phyloP scores from a whole-genome alignment of 768 basidiomycete species.

The Suillus fuscotomentosus region DNA sequence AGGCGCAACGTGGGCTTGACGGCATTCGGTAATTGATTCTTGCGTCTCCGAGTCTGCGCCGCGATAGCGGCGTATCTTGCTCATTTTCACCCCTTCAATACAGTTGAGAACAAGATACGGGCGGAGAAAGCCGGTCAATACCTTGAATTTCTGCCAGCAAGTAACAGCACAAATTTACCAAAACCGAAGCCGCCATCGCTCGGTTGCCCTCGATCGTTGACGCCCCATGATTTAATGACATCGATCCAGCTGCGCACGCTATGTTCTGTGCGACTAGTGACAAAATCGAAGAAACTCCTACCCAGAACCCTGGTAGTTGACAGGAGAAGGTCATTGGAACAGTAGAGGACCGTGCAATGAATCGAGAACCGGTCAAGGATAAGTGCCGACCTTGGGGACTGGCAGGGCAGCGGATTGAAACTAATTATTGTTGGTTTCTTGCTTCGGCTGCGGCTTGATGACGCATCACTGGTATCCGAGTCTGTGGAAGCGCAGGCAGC shows the following conservation, averaged over 20 bases:
- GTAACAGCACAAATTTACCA: slow-evolving; percentile 60
- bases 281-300: slow-evolving; percentile 76
- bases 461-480: slow-evolving; percentile 3
- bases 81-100: slow-evolving; percentile 23
- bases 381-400: slow-evolving; percentile 74
- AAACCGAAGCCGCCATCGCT: slow-evolving; percentile 86
- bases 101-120: not conserved
- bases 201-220: slow-evolving; percentile 80
- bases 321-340: slow-evolving; percentile 71
- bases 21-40: slow-evolving; percentile 15
- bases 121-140: slow-evolving; percentile 3
- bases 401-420: slow-evolving; percentile 64
- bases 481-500: not conserved
- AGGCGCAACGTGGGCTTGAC: slow-evolving; percentile 8
- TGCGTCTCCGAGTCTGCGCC: slow-evolving; percentile 23
- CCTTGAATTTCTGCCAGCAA: slow-evolving; percentile 64
- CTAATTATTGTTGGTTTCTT: slow-evolving; percentile 33
- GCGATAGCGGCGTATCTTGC: slow-evolving; percentile 26
- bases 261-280: slow-evolving; percentile 58
- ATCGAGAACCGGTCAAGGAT: slow-evolving; percentile 77
- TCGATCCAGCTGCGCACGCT: slow-evolving; percentile 74
- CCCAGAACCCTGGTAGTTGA: slow-evolving; percentile 57
- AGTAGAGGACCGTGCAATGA: slow-evolving; percentile 65
- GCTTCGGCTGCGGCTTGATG: slow-evolving; percentile 1
- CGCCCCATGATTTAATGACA: slow-evolving; percentile 79